phyloP scores from a whole-genome alignment of 2,329 filamentous ascomycete species.

The Raffaelea arxii region DNA sequence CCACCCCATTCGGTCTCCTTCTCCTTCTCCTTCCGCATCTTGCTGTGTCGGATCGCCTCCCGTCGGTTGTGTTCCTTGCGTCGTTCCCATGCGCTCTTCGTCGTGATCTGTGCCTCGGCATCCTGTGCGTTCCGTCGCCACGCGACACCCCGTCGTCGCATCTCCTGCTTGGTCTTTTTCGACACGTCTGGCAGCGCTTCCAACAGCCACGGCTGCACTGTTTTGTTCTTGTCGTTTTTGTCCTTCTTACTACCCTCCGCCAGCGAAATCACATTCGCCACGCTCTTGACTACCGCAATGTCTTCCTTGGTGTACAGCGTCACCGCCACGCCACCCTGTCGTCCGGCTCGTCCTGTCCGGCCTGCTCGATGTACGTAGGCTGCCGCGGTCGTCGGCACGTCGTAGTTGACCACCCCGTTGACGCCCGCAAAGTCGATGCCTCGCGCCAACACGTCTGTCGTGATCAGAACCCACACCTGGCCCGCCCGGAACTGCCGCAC shows the following conservation, averaged over 20 bases:
- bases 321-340: slow-evolving; percentile 79
- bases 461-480: slow-evolving; percentile 94
- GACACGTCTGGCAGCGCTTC: slow-evolving; percentile 74
- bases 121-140: slow-evolving; percentile 39
- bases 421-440: slow-evolving; percentile 93
- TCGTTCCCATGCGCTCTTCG: slow-evolving; percentile 68
- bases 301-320: slow-evolving; percentile 96
- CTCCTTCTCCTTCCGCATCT: slow-evolving; percentile 35
- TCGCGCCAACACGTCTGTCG: slow-evolving; percentile 83
- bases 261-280: slow-evolving; percentile 83
- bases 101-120: slow-evolving; percentile 61
- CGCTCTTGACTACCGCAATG: slow-evolving; percentile 75
- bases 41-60: slow-evolving; percentile 54
- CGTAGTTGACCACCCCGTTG: slow-evolving; percentile 95
- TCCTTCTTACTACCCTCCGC: slow-evolving; percentile 61
- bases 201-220: slow-evolving; percentile 74
- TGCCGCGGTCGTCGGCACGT: slow-evolving; percentile 84
- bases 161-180: slow-evolving; percentile 73
- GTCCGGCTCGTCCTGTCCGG: slow-evolving; percentile 78
- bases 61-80: slow-evolving; percentile 56
- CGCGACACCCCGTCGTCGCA: slow-evolving; percentile 77
- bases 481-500: slow-evolving; percentile 87
- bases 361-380: slow-evolving; percentile 91
- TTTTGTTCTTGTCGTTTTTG: slow-evolving; percentile 19
- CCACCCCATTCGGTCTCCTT: slow-evolving; percentile 19